Conservation (phyloP, 2,329 filamentous ascomycete genomes). For the Scedosporium aurantiacum region DNA sequence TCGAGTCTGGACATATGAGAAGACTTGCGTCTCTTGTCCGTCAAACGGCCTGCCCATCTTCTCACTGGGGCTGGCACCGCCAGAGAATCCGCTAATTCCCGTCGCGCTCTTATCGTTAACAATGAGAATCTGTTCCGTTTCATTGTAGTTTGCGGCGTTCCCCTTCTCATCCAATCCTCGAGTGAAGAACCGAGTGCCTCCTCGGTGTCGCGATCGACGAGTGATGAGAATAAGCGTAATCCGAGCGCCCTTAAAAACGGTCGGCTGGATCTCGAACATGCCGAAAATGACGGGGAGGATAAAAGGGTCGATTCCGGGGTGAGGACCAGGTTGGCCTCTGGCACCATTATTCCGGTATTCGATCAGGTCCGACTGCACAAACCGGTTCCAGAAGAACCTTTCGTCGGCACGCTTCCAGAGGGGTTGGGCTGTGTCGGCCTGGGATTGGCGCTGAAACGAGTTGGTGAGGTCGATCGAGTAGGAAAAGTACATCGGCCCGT, state of each 20-base stretch:
- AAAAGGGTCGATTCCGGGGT: constrained; percentile 74
- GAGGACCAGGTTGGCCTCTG: constrained; percentile 54
- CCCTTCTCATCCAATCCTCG: constrained; percentile 87
- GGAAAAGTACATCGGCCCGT: constrained; percentile 91
- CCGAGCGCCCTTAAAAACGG: constrained; percentile 71
- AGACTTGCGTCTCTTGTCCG: constrained; percentile 70
- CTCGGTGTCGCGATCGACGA: constrained; percentile 74
- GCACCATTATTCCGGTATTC: constrained; percentile 63
- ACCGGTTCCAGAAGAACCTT: constrained; percentile 97
- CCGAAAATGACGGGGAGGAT: constrained; percentile 94
- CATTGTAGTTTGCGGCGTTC: constrained; percentile 97
- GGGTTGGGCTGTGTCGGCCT: constrained; percentile 58
- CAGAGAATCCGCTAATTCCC: constrained; percentile 69
- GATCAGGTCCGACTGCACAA: constrained; percentile 83
- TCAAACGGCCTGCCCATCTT: constrained; percentile 41
- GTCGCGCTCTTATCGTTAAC: constrained; percentile 65
- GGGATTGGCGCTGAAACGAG: constrained; percentile 86
- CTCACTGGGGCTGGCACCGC: constrained; percentile 62
- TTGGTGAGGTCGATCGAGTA: constrained; percentile 96
- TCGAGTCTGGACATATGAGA: constrained; percentile 92
- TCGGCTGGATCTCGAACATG: constrained; percentile 84
- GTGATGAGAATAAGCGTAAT: constrained; percentile 84
- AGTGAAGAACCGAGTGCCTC: constrained; percentile 89
- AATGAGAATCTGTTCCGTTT: constrained; percentile 88
- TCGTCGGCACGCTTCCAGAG: constrained; percentile 91